phyloP scores from a whole-genome alignment of 1,284 basidiomycete genomes.

The Cutaneotrichosporon dermatis region DNA sequence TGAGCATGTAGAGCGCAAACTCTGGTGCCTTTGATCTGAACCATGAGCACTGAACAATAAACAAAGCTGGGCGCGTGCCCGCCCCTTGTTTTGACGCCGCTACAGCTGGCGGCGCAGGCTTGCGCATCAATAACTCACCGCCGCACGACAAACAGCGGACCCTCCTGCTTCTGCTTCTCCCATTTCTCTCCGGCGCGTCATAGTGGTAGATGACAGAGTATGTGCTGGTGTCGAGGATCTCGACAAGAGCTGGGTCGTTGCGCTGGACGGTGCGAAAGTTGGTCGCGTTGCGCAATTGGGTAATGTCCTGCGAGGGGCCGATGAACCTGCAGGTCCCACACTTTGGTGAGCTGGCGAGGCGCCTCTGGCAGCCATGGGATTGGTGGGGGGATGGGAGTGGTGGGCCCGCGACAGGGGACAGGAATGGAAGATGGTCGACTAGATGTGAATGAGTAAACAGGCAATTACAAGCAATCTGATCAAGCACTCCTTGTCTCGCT shows the following conservation, averaged over 20 bases:
- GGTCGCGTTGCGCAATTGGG: constrained; percentile 19
- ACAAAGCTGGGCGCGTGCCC: background rate
- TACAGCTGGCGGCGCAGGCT: background rate
- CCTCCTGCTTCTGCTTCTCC: constrained; percentile 46
- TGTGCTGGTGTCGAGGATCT: constrained; percentile 38
- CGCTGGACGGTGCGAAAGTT: constrained; percentile 39
- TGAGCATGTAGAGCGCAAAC: constrained; percentile 43
- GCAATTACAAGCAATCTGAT: background rate
- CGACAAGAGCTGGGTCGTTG: constrained; percentile 32
- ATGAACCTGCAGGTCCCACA: background rate
- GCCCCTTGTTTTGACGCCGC: background rate
- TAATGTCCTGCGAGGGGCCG: background rate
- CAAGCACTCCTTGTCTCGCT: background rate
- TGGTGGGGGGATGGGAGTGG: background rate
- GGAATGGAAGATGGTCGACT: too few species aligned
- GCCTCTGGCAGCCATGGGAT: constrained; percentile 3
- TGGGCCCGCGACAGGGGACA: background rate
- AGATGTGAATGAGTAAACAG: background rate
- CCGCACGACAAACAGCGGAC: constrained; percentile 40
- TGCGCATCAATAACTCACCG: constrained; percentile 25
- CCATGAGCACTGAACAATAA: too few species aligned
- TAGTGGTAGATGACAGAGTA: constrained; percentile 42
- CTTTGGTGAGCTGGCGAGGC: background rate
- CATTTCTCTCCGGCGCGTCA: constrained; percentile 31
- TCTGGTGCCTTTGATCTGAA: constrained; percentile 37